Base-by-base conservation (phyloP, 2,329 filamentous ascomycete species). In the Arthroderma sp. region DNA sequence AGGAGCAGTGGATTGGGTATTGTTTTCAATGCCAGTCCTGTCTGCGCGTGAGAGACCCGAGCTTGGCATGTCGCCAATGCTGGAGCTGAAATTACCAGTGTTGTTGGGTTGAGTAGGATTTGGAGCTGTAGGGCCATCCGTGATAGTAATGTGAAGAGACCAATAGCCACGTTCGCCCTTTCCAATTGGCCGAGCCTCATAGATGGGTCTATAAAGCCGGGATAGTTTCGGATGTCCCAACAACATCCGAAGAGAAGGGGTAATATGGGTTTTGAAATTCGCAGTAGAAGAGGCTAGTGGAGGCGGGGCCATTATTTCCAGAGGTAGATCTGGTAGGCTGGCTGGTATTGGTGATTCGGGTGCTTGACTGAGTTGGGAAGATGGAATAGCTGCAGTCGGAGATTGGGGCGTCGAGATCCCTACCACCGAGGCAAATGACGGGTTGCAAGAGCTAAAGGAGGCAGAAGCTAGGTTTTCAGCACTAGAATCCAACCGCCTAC, bases 151-250 rank as follows among this genome's bases (percentile, higher is more conserved):
- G 4, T 67, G 67, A 4, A 94, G 55, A 2, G 69, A 60, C 88
- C 88, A 95, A 61, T 83, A 79, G 0, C 87, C 88, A 10, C 88
- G 73, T 59, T 94, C 86, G 33, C 82, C 73, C 0, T 64, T 62
- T 2, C 70, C 63, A 1, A 82, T 63, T 0, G 61, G 56, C 3
- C 80, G 68, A 1, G 64, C 63, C 42, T 74, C 68, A 1, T 62
- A 50, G 4, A 55, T 51, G 0, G 80, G 78, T 4, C 61, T 67
- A 59, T 75, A 85, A 3, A 73, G 70, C 2, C 66, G 68, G 0
- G 63, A 51, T 3, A 79, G 63, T 10, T 74, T 68, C 28, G 75
- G 65, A n/a, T 73, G 68, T 0, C 63, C 58, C 2, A 70, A 71
- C 1, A 86, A 66, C 51, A 72, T 68, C 6, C 64, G 54, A 11